Conservation (phyloP, 352 stramenopile genomes). For the Globisporangium orthogonon region DNA sequence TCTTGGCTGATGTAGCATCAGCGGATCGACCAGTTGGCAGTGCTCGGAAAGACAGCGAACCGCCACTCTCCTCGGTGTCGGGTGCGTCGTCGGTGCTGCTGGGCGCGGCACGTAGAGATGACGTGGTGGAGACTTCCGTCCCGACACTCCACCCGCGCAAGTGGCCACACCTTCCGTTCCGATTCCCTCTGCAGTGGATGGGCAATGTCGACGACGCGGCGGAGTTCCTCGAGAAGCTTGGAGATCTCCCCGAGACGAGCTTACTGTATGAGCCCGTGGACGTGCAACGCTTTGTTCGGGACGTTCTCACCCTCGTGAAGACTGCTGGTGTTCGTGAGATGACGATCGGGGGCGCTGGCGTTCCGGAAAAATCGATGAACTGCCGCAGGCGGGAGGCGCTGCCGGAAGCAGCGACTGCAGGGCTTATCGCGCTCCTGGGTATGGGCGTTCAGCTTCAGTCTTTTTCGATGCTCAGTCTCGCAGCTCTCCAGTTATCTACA, state of each 20-base stretch:
- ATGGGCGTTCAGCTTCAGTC: slow-evolving; percentile 62
- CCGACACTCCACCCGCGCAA: slow-evolving; percentile 45
- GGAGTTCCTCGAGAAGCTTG: slow-evolving; percentile 43
- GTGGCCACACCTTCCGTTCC: slow-evolving; percentile 63
- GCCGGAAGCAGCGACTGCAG: slow-evolving; percentile 23
- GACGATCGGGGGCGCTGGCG: slow-evolving; percentile 5
- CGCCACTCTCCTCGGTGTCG: slow-evolving; percentile 3
- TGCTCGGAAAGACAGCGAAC: neutral
- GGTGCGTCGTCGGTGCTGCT: slow-evolving; percentile 12
- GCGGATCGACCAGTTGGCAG: neutral
- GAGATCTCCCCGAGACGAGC: slow-evolving; percentile 41
- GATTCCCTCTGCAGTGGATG: slow-evolving; percentile 44
- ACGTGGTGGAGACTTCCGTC: slow-evolving; percentile 34
- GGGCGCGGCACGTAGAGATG: slow-evolving; percentile 22
- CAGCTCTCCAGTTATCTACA: slow-evolving; percentile 25
- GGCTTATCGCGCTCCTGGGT: slow-evolving; percentile 31
- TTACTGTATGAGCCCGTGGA: slow-evolving; percentile 68
- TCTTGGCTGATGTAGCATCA: neutral
- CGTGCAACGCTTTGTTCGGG: slow-evolving; percentile 25
- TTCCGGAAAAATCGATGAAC: neutral
- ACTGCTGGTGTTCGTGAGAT: slow-evolving; percentile 15
- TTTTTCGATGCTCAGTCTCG: slow-evolving; percentile 43
- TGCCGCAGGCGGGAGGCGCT: slow-evolving; percentile 2
- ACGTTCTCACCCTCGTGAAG: slow-evolving; percentile 17
- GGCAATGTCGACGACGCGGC: slow-evolving; percentile 27